phyloP scores from a whole-genome alignment of 1,284 basidiomycete species.

The Rhodotorula sp. region DNA sequence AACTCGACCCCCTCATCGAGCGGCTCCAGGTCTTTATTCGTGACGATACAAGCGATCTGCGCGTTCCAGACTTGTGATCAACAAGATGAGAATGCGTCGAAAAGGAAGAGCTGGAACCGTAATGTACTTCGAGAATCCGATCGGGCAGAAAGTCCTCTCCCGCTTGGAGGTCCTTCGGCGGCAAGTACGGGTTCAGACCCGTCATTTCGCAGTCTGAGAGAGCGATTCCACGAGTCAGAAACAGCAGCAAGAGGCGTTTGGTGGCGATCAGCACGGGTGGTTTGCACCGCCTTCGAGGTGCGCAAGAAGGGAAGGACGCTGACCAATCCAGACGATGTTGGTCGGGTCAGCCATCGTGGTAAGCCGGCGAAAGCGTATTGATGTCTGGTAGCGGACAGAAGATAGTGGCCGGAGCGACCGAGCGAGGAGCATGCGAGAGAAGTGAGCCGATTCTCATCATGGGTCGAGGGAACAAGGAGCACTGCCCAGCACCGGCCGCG shows the following conservation, averaged over 20 bases:
- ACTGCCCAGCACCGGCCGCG: background rate
- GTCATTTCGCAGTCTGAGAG: conserved; percentile 41
- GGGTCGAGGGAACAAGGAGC: background rate
- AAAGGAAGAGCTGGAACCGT: background rate
- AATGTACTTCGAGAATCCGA: conserved; percentile 35
- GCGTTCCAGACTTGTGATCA: background rate
- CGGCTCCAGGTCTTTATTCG: conserved; percentile 53
- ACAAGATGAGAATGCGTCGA: background rate
- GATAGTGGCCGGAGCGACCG: background rate
- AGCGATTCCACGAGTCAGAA: background rate
- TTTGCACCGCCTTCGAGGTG: background rate
- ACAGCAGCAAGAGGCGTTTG: background rate
- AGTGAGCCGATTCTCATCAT: no score
- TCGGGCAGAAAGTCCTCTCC: conserved; percentile 33
- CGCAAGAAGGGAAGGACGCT: background rate
- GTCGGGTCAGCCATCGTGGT: conserved; percentile 10
- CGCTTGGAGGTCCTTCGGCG: conserved; percentile 13
- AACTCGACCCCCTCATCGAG: conserved; percentile 56
- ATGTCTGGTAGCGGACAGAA: background rate
- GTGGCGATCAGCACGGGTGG: background rate
- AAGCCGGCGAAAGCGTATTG: background rate
- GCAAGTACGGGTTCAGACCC: conserved; percentile 34
- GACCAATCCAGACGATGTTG: conserved; percentile 38
- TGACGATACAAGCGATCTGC: conserved; percentile 52
- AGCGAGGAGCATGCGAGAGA: background rate